phyloP scores from a whole-genome alignment of 352 stramenopile genomes.

The Phytophthora pini region DNA sequence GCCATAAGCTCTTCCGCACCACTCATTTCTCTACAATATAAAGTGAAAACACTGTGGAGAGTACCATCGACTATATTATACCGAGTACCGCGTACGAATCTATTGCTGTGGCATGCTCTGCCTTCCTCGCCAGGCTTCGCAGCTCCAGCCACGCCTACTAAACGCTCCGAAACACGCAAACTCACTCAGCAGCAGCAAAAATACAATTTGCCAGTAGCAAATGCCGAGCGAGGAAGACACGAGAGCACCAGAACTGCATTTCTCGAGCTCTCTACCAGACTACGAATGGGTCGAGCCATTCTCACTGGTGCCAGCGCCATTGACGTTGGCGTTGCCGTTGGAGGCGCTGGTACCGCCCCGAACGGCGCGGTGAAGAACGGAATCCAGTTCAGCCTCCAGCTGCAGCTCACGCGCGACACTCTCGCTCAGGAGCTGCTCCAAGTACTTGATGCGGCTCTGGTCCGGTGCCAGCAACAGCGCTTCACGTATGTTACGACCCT shows the following conservation, averaged over 20 bases:
- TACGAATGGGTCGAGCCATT: conserved; percentile 33
- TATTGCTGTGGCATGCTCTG: conserved; percentile 39
- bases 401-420: conserved; percentile 86
- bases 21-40: conserved; percentile 28
- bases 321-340: conserved; percentile 17
- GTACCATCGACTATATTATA: conserved; percentile 54
- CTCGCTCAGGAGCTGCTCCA: conserved; percentile 85
- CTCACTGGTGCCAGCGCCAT: conserved; percentile 23
- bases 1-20: conserved; percentile 44
- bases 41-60: conserved; percentile 5
- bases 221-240: conserved; percentile 16
- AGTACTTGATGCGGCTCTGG: conserved; percentile 88
- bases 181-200: conserved; percentile 44
- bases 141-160: conserved; percentile 28
- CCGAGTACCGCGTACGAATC: conserved; percentile 42
- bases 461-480: conserved; percentile 76
- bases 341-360: conserved; percentile 10
- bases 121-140: conserved; percentile 13
- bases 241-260: conserved; percentile 18
- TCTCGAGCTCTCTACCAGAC: conserved; percentile 20
- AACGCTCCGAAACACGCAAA: conserved; percentile 44
- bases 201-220: conserved; percentile 35
- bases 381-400: conserved; percentile 81
- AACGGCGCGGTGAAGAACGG: conserved; percentile 51
- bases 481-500: conserved; percentile 82